These are phyloP conservation scores for Auricularia heimuer DNA, from an alignment of 768 basidiomycete species.

Conservation along the genomic window DNA sequence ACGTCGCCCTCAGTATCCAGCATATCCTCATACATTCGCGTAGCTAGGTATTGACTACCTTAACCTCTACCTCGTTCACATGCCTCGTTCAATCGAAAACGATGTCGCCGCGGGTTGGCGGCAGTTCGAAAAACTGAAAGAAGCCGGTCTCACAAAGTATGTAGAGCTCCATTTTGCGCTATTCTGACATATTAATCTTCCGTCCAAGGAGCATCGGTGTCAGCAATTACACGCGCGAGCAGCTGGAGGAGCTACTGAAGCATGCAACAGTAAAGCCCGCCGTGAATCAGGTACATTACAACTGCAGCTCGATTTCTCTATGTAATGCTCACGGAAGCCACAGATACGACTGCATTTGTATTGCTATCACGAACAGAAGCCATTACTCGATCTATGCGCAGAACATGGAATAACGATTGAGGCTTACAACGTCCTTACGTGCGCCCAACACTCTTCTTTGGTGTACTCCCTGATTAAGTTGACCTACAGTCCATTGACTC, in stretches of 20 bases:
- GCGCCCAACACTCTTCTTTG: slow-evolving; percentile 12
- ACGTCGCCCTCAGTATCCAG: background rate
- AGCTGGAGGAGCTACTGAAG: slow-evolving; percentile 40
- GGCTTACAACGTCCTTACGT: slow-evolving; percentile 63
- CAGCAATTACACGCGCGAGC: slow-evolving; percentile 51
- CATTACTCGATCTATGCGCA: slow-evolving; percentile 47
- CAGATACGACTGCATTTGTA: slow-evolving; percentile 68
- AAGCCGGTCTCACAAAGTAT: slow-evolving; percentile 49
- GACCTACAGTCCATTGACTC: slow-evolving; percentile 44
- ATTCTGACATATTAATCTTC: background rate
- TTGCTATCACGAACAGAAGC: slow-evolving; percentile 42
- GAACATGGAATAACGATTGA: slow-evolving; percentile 56
- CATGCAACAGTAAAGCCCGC: slow-evolving; percentile 54
- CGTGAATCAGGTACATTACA: slow-evolving; percentile 50
- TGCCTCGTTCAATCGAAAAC: slow-evolving; percentile 41
- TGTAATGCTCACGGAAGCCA: background rate
- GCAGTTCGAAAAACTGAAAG: slow-evolving; percentile 49
- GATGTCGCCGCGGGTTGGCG: slow-evolving; percentile 56
- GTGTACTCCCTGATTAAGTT: background rate
- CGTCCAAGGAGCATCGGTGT: slow-evolving; percentile 55
- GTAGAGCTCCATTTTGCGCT: slow-evolving; percentile 5
- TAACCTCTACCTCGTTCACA: slow-evolving; percentile 64
- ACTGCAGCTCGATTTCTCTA: background rate
- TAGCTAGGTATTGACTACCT: slow-evolving; percentile 59
- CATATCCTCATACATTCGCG: background rate